Conservation (phyloP, 768 basidiomycete species). For the Kwoniella bestiolae region DNA sequence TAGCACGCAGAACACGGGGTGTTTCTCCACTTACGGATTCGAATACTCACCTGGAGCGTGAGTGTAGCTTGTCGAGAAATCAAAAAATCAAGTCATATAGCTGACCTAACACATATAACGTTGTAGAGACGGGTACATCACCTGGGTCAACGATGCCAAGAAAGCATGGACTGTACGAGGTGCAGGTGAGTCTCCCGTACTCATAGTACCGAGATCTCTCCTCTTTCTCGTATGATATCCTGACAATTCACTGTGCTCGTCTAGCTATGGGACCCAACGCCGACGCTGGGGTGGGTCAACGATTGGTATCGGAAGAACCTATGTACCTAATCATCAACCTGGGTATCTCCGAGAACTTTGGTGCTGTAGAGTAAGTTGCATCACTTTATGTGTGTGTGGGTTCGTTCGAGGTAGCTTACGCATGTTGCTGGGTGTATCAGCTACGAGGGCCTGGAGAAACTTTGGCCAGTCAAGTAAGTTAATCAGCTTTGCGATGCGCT, state of each 20-base stretch:
- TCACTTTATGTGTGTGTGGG: background rate
- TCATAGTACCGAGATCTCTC: too few relatives aligned
- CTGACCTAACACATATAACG: too few relatives aligned
- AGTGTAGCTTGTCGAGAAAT: too few relatives aligned
- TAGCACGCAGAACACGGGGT: conserved; percentile 59
- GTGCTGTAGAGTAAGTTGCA: conserved; percentile 55
- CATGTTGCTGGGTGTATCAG: too few relatives aligned
- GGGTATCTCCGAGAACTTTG: conserved; percentile 83
- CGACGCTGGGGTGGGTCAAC: conserved; percentile 67
- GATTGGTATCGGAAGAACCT: conserved; percentile 80
- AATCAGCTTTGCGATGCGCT: background rate
- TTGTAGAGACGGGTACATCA: conserved; percentile 68
- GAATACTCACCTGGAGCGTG: conserved; percentile 77
- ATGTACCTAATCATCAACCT: conserved; percentile 61
- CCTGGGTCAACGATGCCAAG: conserved; percentile 71
- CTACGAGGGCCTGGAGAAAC: conserved; percentile 43
- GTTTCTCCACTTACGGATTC: conserved; percentile 75
- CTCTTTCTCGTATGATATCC: too few relatives aligned
- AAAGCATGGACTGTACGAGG: conserved; percentile 64
- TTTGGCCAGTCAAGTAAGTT: conserved; percentile 49
- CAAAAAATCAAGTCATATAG: too few relatives aligned
- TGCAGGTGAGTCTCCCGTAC: conserved; percentile 28
- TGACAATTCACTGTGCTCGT: conserved; percentile 21
- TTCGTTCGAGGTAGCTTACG: background rate
- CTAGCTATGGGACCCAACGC: conserved; percentile 70